Percentiles rank a stretch among this genome's conserved stretches.
phyloP scores from a whole-genome alignment of 129 eudicot genomes.

The Escallonia rubra region DNA sequence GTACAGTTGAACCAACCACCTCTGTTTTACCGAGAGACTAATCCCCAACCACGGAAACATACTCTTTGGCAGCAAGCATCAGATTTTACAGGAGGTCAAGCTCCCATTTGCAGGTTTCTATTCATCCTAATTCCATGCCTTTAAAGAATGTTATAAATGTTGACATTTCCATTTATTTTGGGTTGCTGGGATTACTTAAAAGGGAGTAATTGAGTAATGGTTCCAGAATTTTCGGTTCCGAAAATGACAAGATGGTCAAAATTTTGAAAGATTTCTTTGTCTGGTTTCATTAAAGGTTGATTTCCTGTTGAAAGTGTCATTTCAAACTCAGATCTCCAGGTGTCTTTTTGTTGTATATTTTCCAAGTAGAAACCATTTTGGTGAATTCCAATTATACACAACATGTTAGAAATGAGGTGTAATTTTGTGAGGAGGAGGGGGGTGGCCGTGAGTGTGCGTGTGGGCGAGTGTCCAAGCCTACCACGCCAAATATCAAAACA shows the following conservation, averaged over 20 bases:
- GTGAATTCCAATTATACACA: neutral
- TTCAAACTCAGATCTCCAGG: too few species aligned
- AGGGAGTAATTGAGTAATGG: neutral
- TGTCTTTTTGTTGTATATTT: neutral
- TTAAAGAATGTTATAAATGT: neutral
- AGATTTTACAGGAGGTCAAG: conserved; percentile 75
- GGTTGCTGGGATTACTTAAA: neutral
- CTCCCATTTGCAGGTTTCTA: conserved; percentile 48
- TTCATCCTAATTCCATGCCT: too few species aligned
- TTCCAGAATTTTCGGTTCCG: neutral
- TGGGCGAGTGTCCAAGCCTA: too few species aligned
- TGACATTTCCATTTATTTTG: neutral
- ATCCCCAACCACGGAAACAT: conserved; percentile 86
- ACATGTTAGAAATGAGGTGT: too few species aligned
- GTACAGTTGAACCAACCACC: conserved; percentile 55
- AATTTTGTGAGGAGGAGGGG: too few species aligned
- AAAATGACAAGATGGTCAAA: neutral
- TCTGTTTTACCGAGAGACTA: conserved; percentile 36
- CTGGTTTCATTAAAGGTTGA: neutral
- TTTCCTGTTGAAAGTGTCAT: too few species aligned
- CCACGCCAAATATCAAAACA: neutral
- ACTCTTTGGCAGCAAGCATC: conserved; percentile 53
- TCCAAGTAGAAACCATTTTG: neutral
- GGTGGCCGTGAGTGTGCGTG: too few species aligned
- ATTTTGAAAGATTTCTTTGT: neutral